Evolutionary conservation across 768 basidiomycete genomes (phyloP), one percentile per base, ranked within the genome.

Genomic region (Auriscalpium microsporum): DNA sequence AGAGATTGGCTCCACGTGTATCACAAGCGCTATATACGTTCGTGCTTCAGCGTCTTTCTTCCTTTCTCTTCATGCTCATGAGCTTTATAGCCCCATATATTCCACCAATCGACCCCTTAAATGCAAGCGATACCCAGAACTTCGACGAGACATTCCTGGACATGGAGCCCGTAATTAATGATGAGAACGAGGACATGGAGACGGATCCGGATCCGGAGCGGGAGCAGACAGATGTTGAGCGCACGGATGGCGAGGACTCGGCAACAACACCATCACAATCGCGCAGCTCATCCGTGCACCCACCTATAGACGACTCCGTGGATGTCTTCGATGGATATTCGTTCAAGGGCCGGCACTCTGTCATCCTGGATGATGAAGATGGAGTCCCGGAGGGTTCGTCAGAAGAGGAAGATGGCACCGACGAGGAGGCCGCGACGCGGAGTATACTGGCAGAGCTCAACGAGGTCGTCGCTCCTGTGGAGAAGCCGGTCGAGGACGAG

Each of bases 71-170:
- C 50, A 33, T 59, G 58, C 62, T 60, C 52, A 54, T 61, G 23
- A 53, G 46, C 46, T 54, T 16, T 58, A 28, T 61, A 92, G 90
- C 93, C 72, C 91, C 91, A 45, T 93, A 94, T 77, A 91, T 93
- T 65, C 92, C 91, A 14, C 87, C 87, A 34, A 90, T 93, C 66
- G 90, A 94, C 68, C 87, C 90, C 19, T 81, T 82, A 45, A 91
- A 95, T 71, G 94, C 94, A 58, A 84, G 86, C 64, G 96, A 99
- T 79, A 94, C 91, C 61, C 90, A 91, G 69, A 97, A 98, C 72
- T 99, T 98, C 69, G 95, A 98, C 69, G 90, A 94, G 59, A 86
- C 90, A 42, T 98, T 96, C 82, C 79, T 98, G 56, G 90, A 90
- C 66, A 95, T 98, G 90, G 86, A 88, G 61, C 91, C 94, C 21